Percentiles rank a stretch among this genome's conserved stretches.
These are phyloP conservation scores for Albatrellus sp. DNA, from an alignment of 1,284 basidiomycete genomes.

Conservation along the genomic window DNA sequence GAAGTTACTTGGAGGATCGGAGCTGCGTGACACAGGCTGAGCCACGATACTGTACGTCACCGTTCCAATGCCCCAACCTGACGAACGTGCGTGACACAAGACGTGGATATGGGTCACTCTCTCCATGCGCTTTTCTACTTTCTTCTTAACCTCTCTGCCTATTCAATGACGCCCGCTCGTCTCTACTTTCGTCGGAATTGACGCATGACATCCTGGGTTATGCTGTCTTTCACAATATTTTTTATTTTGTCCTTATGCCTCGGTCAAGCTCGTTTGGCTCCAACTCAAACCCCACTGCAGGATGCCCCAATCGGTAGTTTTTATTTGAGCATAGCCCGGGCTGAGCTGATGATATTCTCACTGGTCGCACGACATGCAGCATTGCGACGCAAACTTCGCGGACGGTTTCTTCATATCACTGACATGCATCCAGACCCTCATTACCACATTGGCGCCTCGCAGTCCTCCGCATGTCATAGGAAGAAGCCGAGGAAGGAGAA, in stretches of 20 bases:
- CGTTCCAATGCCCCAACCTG: too few relatives aligned
- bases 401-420: constrained; percentile 68
- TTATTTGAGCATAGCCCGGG: background rate
- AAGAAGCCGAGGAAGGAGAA: constrained; percentile 46
- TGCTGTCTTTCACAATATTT: too few relatives aligned
- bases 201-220: too few relatives aligned
- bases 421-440: constrained; percentile 73
- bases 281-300: constrained; percentile 14
- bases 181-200: too few relatives aligned
- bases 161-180: too few relatives aligned
- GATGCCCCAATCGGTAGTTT: constrained; percentile 1
- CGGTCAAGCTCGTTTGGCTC: constrained; percentile 7
- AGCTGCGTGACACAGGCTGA: too few relatives aligned
- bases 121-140: constrained; percentile 11
- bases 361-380: constrained; percentile 5
- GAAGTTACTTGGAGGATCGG: too few relatives aligned
- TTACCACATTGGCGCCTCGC: constrained; percentile 37
- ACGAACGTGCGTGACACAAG: background rate
- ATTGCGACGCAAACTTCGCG: constrained; percentile 38
- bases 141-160: constrained; percentile 1
- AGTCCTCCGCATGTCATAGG: constrained; percentile 52
- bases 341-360: too few relatives aligned
- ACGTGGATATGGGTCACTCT: background rate
- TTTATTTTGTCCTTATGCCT: constrained; percentile 10
- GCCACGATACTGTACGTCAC: too few relatives aligned